These are phyloP conservation scores for Lactarius hatsudake DNA, from an alignment of 768 basidiomycete species.

Conservation along the genomic window DNA sequence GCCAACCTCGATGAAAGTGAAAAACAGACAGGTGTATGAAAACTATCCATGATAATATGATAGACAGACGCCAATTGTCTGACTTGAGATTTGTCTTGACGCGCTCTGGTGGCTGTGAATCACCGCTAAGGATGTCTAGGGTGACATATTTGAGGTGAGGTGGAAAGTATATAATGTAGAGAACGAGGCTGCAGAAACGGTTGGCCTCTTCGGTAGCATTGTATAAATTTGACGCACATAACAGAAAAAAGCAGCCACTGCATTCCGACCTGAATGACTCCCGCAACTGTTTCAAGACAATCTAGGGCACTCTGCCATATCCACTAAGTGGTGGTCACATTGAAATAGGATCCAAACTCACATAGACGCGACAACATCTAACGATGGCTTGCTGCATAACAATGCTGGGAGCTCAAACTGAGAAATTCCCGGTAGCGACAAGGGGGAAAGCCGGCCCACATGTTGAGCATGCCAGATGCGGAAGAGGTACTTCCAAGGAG, in stretches of 20 bases:
- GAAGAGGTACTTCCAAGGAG: constrained; percentile 84
- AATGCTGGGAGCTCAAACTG: constrained; percentile 48
- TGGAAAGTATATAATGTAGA: constrained; percentile 94
- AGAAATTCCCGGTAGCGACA: constrained; percentile 7
- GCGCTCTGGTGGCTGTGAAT: constrained; percentile 41
- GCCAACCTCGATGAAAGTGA: constrained; percentile 1
- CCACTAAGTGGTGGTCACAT: constrained; percentile 3
- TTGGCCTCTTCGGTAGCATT: neutral
- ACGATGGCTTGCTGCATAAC: constrained; percentile 83
- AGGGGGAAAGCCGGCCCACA: constrained; percentile 44
- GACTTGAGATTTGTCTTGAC: constrained; percentile 52
- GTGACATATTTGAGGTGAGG: constrained; percentile 69
- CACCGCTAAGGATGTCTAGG: constrained; percentile 42
- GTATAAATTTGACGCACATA: constrained; percentile 56
- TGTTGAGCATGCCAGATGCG: constrained; percentile 81
- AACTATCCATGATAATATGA: constrained; percentile 70
- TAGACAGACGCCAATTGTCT: constrained; percentile 74
- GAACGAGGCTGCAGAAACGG: constrained; percentile 58
- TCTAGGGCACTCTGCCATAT: constrained; percentile 53
- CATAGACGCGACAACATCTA: constrained; percentile 75
- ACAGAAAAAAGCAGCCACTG: constrained; percentile 85
- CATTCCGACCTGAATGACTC: constrained; percentile 73
- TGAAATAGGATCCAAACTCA: constrained; percentile 39
- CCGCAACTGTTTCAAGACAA: constrained; percentile 79
- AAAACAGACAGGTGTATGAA: constrained; percentile 68